Percentiles rank a stretch among this genome's conserved stretches.
These are phyloP conservation scores for Centaurea solstitialis DNA, from an alignment of 129 eudicot species.

Conservation along the genomic window DNA sequence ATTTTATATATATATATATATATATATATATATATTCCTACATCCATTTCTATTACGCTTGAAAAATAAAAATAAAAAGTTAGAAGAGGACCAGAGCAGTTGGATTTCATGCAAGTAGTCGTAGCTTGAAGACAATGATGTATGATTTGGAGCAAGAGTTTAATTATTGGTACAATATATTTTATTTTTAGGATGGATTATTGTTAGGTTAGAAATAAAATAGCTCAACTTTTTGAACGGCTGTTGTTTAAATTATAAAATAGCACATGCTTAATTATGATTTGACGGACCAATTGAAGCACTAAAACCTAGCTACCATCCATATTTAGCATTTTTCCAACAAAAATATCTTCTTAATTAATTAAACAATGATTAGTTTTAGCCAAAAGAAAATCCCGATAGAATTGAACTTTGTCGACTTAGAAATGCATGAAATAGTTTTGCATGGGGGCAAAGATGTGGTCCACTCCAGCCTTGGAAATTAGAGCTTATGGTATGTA, in stretches of 20 bases:
- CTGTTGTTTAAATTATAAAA: not conserved
- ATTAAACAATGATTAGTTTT: not conserved
- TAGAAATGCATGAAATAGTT: not conserved
- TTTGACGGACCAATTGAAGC: not conserved
- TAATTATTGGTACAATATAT: not conserved
- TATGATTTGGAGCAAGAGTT: not conserved
- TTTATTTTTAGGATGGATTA: not conserved
- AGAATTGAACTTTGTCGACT: not conserved
- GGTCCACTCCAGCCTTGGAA: not conserved
- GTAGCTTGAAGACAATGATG: not conserved
- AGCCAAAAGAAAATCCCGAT: not conserved
- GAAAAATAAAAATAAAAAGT: not conserved
- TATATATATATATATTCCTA: too few species aligned
- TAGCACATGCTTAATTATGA: not conserved
- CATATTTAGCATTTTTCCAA: not conserved
- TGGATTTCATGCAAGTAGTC: not conserved
- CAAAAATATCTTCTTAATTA: not conserved
- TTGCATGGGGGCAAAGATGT: not conserved
- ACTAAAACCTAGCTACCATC: not conserved
- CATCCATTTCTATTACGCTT: too few species aligned
- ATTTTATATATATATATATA: too few species aligned
- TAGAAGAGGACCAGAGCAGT: not conserved
- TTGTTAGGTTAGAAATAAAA: not conserved
- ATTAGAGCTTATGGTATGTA: too few species aligned
- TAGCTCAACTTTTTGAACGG: not conserved